These are phyloP conservation scores for Exophiala alcalophila DNA, from an alignment of 2,329 filamentous ascomycete genomes.

Conservation along the genomic window DNA sequence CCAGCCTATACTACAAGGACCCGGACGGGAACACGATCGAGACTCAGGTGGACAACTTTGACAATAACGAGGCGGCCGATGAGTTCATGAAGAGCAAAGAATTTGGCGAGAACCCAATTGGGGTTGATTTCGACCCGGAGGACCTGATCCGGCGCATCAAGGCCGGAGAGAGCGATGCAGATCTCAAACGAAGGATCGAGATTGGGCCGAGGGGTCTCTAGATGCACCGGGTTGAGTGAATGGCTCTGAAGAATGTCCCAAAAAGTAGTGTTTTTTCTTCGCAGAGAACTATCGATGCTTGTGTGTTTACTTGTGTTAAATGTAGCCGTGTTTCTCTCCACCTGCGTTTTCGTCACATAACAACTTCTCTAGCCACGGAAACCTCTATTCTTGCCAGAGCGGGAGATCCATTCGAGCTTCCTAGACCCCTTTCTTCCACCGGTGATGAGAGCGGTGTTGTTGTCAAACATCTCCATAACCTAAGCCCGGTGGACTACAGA, in stretches of 20 bases:
- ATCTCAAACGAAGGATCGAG: slow-evolving; percentile 10
- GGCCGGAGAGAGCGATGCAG: slow-evolving; percentile 4
- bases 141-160: slow-evolving; percentile 6
- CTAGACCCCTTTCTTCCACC: too few species aligned
- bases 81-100: slow-evolving; percentile 4
- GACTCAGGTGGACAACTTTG: slow-evolving; percentile 47
- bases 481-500: too few species aligned
- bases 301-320: too few species aligned
- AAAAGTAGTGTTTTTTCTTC: not conserved
- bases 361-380: slow-evolving; percentile 10
- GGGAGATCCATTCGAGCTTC: too few species aligned
- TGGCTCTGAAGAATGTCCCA: not conserved
- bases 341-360: too few species aligned
- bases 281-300: slow-evolving; percentile 1
- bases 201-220: slow-evolving; percentile 3
- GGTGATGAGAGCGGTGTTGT: too few species aligned
- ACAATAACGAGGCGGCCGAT: slow-evolving; percentile 2
- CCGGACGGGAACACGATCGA: slow-evolving; percentile 52
- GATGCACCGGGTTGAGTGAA: too few species aligned
- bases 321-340: too few species aligned
- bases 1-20: slow-evolving; percentile 49
- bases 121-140: slow-evolving; percentile 12
- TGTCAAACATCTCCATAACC: too few species aligned
- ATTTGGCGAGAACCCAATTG: slow-evolving; percentile 12
- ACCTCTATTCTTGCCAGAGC: too few species aligned